phyloP scores from a whole-genome alignment of 805 yeast species.

The Starmerella lactis-condensi region DNA sequence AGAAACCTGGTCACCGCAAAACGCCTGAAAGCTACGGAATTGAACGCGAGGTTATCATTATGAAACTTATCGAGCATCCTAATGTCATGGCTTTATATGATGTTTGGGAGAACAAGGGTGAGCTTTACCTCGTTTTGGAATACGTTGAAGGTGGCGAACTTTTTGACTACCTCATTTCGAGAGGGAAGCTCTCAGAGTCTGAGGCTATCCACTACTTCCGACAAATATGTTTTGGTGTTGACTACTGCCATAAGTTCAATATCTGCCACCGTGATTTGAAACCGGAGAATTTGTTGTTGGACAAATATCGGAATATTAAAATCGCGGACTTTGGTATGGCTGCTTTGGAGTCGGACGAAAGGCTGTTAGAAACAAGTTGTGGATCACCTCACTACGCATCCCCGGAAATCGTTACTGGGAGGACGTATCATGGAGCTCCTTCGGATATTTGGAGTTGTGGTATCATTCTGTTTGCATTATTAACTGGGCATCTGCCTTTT shows the following conservation, averaged over 20 bases:
- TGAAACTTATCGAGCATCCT: slow-evolving; percentile 87
- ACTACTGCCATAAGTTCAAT: slow-evolving; percentile 68
- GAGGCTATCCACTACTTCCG: slow-evolving; percentile 83
- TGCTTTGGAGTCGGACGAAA: slow-evolving; percentile 69
- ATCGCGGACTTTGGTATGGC: slow-evolving; percentile 99
- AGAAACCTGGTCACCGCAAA: slow-evolving; percentile 4
- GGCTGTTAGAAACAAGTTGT: slow-evolving; percentile 79
- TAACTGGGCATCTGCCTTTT: slow-evolving; percentile 90
- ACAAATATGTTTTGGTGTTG: slow-evolving; percentile 67
- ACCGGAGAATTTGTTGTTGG: slow-evolving; percentile 64
- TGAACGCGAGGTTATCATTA: slow-evolving; percentile 90
- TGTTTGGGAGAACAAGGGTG: slow-evolving; percentile 94
- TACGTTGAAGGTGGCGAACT: slow-evolving; percentile 96
- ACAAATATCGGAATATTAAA: slow-evolving; percentile 71
- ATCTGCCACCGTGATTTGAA: slow-evolving; percentile 78
- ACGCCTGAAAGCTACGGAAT: slow-evolving; percentile 59
- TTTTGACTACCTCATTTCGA: slow-evolving; percentile 74
- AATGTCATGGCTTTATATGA: slow-evolving; percentile 86
- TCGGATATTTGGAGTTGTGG: slow-evolving; percentile 98
- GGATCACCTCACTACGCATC: slow-evolving; percentile 98
- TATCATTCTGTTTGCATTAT: slow-evolving; percentile 74
- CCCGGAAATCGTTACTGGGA: slow-evolving; percentile 92
- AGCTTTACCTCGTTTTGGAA: slow-evolving; percentile 75
- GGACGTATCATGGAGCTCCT: slow-evolving; percentile 89
- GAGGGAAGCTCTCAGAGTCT: slow-evolving; percentile 70